phyloP scores from a whole-genome alignment of 1,139 yeast species.

The Starmera stellimalicola region DNA sequence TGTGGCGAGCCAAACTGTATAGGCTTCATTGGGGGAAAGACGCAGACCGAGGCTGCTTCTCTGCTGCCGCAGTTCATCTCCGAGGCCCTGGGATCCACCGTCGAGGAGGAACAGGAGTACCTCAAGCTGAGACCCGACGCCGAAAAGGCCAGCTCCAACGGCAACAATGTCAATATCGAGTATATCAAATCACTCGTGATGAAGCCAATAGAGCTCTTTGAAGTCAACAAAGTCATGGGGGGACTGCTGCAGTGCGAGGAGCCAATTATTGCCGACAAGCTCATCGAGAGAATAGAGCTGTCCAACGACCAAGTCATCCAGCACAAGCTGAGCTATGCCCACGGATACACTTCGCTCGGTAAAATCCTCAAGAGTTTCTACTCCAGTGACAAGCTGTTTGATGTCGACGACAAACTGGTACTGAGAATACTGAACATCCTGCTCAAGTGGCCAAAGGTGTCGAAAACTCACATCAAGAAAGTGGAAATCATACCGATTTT shows the following conservation, averaged over 20 bases:
- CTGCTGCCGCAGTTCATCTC: constrained; percentile 75
- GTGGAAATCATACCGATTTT: constrained; percentile 68
- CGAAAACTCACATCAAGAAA: constrained; percentile 73
- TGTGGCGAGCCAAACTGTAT: constrained; percentile 92
- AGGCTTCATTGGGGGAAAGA: constrained; percentile 92
- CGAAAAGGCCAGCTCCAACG: constrained; percentile 37
- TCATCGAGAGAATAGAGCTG: constrained; percentile 55
- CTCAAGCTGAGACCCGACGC: constrained; percentile 46
- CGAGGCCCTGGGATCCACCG: constrained; percentile 76
- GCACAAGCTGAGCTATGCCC: constrained; percentile 59
- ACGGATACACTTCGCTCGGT: constrained; percentile 78
- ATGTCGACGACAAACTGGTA: constrained; percentile 30
- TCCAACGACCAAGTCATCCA: constrained; percentile 50
- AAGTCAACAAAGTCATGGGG: constrained; percentile 74
- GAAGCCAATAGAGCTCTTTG: constrained; percentile 41
- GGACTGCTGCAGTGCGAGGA: constrained; percentile 75
- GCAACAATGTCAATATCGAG: constrained; percentile 53
- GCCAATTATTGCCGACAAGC: constrained; percentile 49
- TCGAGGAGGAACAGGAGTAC: constrained; percentile 56
- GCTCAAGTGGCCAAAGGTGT: constrained; percentile 68
- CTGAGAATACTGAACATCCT: constrained; percentile 47
- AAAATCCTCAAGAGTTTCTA: constrained; percentile 39
- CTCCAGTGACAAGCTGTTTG: constrained; percentile 14
- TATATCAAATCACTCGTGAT: constrained; percentile 55
- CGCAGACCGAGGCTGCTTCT: constrained; percentile 86